Evolutionary conservation across 2,329 filamentous ascomycete genomes (phyloP).

Genomic region (Cryphonectria parasitica): DNA sequence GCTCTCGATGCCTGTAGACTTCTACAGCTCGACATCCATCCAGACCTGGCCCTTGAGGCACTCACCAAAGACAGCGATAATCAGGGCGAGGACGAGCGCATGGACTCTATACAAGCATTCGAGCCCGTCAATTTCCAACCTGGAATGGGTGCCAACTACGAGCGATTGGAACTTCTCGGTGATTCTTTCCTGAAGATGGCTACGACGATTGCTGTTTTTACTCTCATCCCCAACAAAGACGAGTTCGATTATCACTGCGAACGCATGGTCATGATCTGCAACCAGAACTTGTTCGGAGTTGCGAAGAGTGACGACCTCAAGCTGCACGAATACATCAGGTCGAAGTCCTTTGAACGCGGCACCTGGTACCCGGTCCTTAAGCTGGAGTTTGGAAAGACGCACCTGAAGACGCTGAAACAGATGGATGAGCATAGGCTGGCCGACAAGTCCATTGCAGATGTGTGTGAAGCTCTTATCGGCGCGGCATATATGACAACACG

Average conservation of each 20-base stretch:
- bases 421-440: conserved; percentile 68
- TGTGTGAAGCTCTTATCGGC: conserved; percentile 92
- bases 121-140: conserved; percentile 74
- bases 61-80: conserved; percentile 93
- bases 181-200: conserved; percentile 96
- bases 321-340: conserved; percentile 77
- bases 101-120: conserved; percentile 35
- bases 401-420: conserved; percentile 47
- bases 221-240: conserved; percentile 73
- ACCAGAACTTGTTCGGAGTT: conserved; percentile 82
- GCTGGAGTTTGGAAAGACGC: conserved; percentile 70
- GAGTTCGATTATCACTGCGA: conserved; percentile 90
- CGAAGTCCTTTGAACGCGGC: conserved; percentile 78
- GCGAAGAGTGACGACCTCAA: conserved; percentile 63
- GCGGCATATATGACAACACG: conserved; percentile 68
- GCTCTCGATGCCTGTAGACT: conserved; percentile 72
- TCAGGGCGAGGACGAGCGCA: conserved; percentile 66
- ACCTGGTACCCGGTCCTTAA: conserved; percentile 87
- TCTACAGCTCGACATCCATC: conserved; percentile 66
- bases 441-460: conserved; percentile 91
- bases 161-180: conserved; percentile 89
- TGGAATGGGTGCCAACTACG: conserved; percentile 94
- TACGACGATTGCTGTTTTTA: conserved; percentile 85
- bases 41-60: conserved; percentile 79
- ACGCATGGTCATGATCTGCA: conserved; percentile 89